Base-by-base conservation (phyloP, 169 alveolate genomes). In the Plasmodium relictum region DNA sequence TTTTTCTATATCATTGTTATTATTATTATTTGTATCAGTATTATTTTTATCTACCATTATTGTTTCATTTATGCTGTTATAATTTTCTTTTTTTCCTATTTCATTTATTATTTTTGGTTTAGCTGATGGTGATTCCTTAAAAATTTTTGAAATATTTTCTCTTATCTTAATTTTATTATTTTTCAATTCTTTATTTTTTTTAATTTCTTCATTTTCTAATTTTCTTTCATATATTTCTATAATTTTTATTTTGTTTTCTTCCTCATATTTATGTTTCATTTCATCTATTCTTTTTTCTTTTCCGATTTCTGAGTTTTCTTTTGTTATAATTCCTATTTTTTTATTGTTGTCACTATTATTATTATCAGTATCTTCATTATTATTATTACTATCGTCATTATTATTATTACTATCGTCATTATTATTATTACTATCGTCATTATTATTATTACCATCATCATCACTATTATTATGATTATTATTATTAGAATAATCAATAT, bases 61-160 rank as follows among this genome's bases (percentile, higher is more conserved):
- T 65, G 14, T 50, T 22, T 59, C 54, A 12, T 18, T 71, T 42
- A 45, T 71, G 50, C 26, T 72, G 14, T 41, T 44, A 22, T 41
- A n/a, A 6, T 31, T 62, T 12, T 71, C 59, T 4, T 58, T 42
- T 20, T 20, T 61, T 45, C 70, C 52, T 4, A 73, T 59, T 66
- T 73, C 92, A 44, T 70, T 86, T 61, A 73, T 73, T n/a, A 73
- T 73, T 44, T 62, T 86, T 10, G 88, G 88, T 14, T 70, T 73
- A 18, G 92, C 62, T 22, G 88, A 62, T 0, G 92, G 92, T 0
- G 63, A 24, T 45, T 86, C 92, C 16, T 58, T 59, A 39, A 73
- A 73, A 31, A 72, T 86, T 7, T 56, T 68, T 0, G 92, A 26
- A 73, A 86, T 73, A 16, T 50, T 72, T 37, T 86, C 87, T 62